A percentile compares a stretch with the other conserved stretches of the same genome.
Evolutionary conservation across 1,284 basidiomycete genomes (phyloP).

Genomic region (Phylloboletellus chloephorus): DNA sequence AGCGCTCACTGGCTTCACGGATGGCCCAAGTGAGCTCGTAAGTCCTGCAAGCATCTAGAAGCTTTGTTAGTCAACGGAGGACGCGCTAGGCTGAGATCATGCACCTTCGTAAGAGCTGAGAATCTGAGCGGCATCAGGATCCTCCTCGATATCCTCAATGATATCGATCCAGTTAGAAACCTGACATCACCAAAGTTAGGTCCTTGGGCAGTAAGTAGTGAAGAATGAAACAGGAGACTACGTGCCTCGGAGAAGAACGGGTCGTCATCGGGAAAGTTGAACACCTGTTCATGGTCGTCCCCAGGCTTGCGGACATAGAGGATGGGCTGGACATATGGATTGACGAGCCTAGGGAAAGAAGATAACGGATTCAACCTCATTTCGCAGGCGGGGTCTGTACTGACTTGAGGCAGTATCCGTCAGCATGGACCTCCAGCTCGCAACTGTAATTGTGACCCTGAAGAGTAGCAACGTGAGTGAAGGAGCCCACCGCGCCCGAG

Average conservation of each 20-base stretch:
- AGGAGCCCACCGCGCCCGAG: constrained; percentile 84
- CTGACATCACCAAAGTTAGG: constrained; percentile 20
- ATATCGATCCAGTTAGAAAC: constrained; percentile 81
- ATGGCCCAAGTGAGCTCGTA: constrained; percentile 90
- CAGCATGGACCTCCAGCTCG: constrained; percentile 87
- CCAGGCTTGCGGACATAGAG: constrained; percentile 82
- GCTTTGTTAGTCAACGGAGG: constrained; percentile 12
- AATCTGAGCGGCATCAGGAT: constrained; percentile 64
- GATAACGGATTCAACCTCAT: constrained; percentile 11
- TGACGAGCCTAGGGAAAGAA: constrained; percentile 59
- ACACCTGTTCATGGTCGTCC: constrained; percentile 76
- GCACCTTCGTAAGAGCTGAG: constrained; percentile 72
- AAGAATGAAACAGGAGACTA: neutral
- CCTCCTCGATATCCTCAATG: constrained; percentile 74
- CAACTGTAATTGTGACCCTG: constrained; percentile 91
- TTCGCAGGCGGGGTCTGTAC: constrained; percentile 18
- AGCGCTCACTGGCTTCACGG: constrained; percentile 67
- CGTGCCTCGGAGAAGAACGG: constrained; percentile 81
- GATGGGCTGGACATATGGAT: constrained; percentile 81
- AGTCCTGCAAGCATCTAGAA: constrained; percentile 76
- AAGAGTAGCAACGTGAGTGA: constrained; percentile 83
- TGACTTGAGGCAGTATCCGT: constrained; percentile 79
- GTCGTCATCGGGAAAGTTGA: constrained; percentile 79
- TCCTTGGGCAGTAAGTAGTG: neutral
- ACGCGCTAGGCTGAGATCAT: constrained; percentile 4